Base-by-base conservation (phyloP, 2,329 filamentous ascomycete species). In the Zelopaecilomyces penicillatus region DNA sequence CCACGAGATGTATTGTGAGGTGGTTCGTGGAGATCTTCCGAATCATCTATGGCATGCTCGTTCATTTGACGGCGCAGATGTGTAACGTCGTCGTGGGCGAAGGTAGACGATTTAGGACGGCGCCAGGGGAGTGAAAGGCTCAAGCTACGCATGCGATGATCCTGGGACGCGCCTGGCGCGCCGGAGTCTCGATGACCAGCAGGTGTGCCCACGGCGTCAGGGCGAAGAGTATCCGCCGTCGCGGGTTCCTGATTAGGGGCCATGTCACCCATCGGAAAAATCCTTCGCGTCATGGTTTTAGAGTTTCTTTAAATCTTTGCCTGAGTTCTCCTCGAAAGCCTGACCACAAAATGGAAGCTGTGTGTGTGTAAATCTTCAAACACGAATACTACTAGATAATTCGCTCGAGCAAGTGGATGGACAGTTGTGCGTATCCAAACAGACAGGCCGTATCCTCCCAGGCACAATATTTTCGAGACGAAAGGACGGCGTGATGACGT, bases 111-210 rank as follows among this genome's bases (percentile, higher is more conserved):
- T 56, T 71, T 75, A 29, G 69, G 68, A 36, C 67, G 69, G 38
- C 69, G 68, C 70, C 72, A 75, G 5, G 69, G 64, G 10, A 75
- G 54, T 5, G 73, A 74, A 39, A 72, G 60, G 57, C 73, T 78
- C 54, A 72, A 61, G 59, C 71, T 75, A 42, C 73, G 67, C 34
- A 66, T 60, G 26, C 68, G 68, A 48, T 62, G 64, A n/a, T 64
- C 60, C 43, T 60, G 61, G 39, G 58, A 50, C 11, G 53, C 52
- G 45, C 51, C 50, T 19, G 46, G 32, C 48, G 53, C 44, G 39
- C 45, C 5, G 11, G 41, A 47, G 30, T 34, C 35, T 11, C 43
- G 50, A 37, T 38, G 38, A 28, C 32, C 37, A 11, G 40, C 34
- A 37, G 41, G 12, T 11, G 43, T 32, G 28, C 32, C 39, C 37